phyloP scores from a whole-genome alignment of 257 asterid species.

The Solanum chiquidenum region DNA sequence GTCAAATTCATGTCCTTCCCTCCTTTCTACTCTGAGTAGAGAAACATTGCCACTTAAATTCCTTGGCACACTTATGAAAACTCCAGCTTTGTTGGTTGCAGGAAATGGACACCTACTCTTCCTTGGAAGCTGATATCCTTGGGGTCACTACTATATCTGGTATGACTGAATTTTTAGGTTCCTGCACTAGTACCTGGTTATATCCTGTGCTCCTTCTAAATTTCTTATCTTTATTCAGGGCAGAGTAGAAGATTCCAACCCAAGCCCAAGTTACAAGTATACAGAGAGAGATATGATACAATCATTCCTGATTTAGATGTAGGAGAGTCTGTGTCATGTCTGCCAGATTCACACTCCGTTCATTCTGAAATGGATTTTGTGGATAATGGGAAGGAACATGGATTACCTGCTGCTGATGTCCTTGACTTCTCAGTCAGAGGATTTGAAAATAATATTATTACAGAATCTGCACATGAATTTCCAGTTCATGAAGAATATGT shows the following conservation, averaged over 20 bases:
- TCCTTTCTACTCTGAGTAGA: neutral
- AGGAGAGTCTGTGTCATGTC: slow-evolving; percentile 10
- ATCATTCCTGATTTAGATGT: slow-evolving; percentile 6
- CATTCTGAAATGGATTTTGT: slow-evolving; percentile 21
- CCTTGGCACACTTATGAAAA: neutral
- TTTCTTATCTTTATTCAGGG: slow-evolving; percentile 23
- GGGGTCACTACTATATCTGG: slow-evolving; percentile 36
- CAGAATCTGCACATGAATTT: slow-evolving; percentile 30
- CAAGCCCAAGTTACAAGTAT: slow-evolving; percentile 32
- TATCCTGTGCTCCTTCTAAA: neutral
- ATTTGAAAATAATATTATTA: slow-evolving; percentile 16
- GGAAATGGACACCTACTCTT: slow-evolving; percentile 27
- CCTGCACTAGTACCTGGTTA: neutral
- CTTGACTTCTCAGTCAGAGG: slow-evolving; percentile 44
- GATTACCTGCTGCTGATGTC: slow-evolving; percentile 28
- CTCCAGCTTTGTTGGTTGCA: slow-evolving; percentile 18
- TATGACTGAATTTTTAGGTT: slow-evolving; percentile 11
- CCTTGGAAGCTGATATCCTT: slow-evolving; percentile 25
- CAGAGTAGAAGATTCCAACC: slow-evolving; percentile 38
- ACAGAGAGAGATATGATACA: slow-evolving; percentile 10
- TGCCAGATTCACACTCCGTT: slow-evolving; percentile 11
- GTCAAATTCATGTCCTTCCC: neutral
- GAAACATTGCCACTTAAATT: neutral
- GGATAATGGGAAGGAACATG: slow-evolving; percentile 23
- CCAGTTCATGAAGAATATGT: slow-evolving; percentile 29